Conservation (phyloP, 306 rosid genomes). For the Fagus sylvatica region DNA sequence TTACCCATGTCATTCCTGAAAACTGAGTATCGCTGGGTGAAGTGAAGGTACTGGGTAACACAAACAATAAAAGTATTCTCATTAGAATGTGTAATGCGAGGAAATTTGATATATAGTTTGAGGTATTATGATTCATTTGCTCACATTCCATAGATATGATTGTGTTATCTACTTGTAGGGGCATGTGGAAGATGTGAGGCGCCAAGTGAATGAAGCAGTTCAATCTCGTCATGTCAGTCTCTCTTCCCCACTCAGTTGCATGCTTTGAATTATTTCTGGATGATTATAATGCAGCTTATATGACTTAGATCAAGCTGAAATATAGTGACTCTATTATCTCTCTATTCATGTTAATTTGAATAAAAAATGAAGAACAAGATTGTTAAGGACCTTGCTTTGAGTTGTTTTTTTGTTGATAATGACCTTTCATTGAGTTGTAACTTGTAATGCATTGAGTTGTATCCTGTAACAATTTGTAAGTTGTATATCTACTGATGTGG, state of each 20-base stretch:
- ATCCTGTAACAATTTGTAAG: no score
- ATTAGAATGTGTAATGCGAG: neutral
- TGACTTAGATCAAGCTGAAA: slow-evolving; percentile 16
- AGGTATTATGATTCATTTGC: slow-evolving; percentile 5
- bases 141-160: slow-evolving; percentile 12
- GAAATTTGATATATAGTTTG: neutral
- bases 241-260: slow-evolving; percentile 29
- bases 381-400: no score
- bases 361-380: neutral
- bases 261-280: slow-evolving; percentile 12
- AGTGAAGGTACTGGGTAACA: neutral
- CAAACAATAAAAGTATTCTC: slow-evolving; percentile 3
- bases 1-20: neutral
- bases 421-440: no score
- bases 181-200: slow-evolving; percentile 82
- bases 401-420: no score
- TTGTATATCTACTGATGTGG: no score
- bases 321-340: neutral
- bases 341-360: neutral
- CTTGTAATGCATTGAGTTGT: no score
- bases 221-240: slow-evolving; percentile 88
- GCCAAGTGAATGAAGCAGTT: slow-evolving; percentile 91
- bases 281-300: slow-evolving; percentile 4
- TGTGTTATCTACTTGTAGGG: slow-evolving; percentile 61
- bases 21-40: neutral